These are phyloP conservation scores for Catharanthus roseus DNA, from an alignment of 257 asterid genomes.

Conservation along the genomic window DNA sequence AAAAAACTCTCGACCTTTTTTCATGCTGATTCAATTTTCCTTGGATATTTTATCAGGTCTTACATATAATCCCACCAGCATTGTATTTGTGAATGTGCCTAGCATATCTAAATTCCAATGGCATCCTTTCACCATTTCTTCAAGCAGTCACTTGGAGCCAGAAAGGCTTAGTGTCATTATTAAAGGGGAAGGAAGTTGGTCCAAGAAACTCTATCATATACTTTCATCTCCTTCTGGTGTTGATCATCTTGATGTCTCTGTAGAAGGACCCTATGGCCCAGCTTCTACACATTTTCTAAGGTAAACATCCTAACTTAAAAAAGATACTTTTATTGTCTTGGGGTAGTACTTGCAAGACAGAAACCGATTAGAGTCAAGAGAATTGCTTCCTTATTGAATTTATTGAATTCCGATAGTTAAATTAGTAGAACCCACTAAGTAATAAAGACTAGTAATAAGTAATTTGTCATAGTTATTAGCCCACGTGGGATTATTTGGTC, in stretches of 20 bases:
- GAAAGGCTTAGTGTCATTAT: conserved; percentile 61
- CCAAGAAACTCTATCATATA: conserved; percentile 52
- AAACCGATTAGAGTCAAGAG: no score
- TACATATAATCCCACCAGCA: conserved; percentile 65
- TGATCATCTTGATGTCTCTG: conserved; percentile 50
- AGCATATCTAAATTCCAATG: conserved; percentile 77
- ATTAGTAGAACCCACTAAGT: no score
- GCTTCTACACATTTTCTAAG: conserved; percentile 57
- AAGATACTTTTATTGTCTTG: no score
- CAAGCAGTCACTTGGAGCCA: conserved; percentile 62
- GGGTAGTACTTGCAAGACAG: no score
- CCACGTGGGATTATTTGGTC: no score
- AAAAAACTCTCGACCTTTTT: no score
- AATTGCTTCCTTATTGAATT: no score
- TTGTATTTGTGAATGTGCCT: conserved; percentile 64
- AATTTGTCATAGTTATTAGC: no score
- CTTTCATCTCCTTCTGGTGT: conserved; percentile 53
- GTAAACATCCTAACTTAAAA: conserved; percentile 18
- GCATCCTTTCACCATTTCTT: conserved; percentile 84
- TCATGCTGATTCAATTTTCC: neutral
- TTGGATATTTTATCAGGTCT: conserved; percentile 31
- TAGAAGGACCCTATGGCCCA: conserved; percentile 95
- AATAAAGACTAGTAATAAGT: no score
- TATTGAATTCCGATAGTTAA: no score
- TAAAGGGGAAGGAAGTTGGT: conserved; percentile 79